Conservation (phyloP, 371 early-diverging fungal species). For the Zopfochytrium polystomum region DNA sequence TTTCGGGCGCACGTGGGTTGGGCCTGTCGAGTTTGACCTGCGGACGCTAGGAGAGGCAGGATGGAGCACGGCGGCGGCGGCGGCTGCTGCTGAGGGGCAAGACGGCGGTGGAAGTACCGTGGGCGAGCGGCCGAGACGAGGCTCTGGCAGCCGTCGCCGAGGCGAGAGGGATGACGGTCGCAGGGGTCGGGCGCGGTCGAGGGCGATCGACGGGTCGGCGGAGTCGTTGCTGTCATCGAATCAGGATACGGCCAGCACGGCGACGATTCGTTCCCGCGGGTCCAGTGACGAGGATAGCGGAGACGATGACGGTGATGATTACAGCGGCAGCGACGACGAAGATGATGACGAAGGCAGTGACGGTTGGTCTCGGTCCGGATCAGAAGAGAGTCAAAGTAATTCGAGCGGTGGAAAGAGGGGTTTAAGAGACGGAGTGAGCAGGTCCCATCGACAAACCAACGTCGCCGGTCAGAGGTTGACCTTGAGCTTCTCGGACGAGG, state of each 20-base stretch:
- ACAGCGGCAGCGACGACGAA: conserved; percentile 16
- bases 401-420: background rate
- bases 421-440: too few species aligned
- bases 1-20: conserved; percentile 44
- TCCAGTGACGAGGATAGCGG: background rate
- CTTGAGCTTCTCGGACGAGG: conserved; percentile 29
- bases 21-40: conserved; percentile 21
- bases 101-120: background rate
- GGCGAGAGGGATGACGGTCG: background rate
- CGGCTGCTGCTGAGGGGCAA: background rate
- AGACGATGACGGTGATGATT: conserved; percentile 9
- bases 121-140: background rate
- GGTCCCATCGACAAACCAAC: too few species aligned
- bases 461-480: conserved; percentile 30
- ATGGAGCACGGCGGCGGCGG: background rate
- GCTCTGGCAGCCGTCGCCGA: background rate
- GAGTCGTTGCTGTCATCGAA: background rate
- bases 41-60: background rate
- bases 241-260: background rate
- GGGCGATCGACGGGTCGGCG: too few species aligned
- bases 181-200: background rate
- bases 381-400: background rate
- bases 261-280: background rate
- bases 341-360: conserved; percentile 10
- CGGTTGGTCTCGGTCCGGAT: background rate